These are phyloP conservation scores for Yamadazyma trypodendri DNA, from an alignment of 1,139 yeast species.

Conservation along the genomic window DNA sequence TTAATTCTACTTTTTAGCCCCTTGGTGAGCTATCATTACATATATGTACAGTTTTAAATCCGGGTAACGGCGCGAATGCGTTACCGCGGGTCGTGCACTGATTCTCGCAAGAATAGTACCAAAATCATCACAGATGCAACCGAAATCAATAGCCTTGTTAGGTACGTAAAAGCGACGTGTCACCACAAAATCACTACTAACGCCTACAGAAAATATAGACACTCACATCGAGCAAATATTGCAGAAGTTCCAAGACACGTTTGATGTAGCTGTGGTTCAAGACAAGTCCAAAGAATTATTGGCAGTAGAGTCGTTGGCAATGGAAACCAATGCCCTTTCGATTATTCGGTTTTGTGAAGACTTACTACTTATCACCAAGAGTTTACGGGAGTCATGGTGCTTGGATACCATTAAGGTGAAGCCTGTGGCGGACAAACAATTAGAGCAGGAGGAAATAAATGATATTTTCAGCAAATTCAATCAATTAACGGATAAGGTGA, in stretches of 20 bases:
- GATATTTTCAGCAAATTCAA: conserved; percentile 39
- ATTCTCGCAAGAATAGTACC: too few relatives aligned
- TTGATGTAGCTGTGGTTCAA: conserved; percentile 41
- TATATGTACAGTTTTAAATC: too few relatives aligned
- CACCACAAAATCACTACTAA: conserved; percentile 17
- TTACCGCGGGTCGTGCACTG: too few relatives aligned
- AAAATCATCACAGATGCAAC: too few relatives aligned
- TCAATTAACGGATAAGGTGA: conserved; percentile 37
- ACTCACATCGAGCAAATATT: conserved; percentile 42
- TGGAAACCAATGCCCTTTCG: conserved; percentile 52
- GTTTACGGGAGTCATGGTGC: conserved; percentile 56
- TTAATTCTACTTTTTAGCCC: too few relatives aligned
- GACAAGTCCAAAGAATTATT: conserved; percentile 52
- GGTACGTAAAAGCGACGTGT: conserved; percentile 42
- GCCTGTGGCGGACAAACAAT: conserved; percentile 14
- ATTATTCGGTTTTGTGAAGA: conserved; percentile 56
- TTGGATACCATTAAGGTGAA: conserved; percentile 50
- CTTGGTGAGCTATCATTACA: too few relatives aligned
- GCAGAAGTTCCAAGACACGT: conserved; percentile 44
- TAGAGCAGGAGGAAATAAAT: conserved; percentile 24
- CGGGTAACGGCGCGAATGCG: too few relatives aligned
- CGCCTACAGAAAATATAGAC: conserved; percentile 37
- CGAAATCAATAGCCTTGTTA: conserved; percentile 42
- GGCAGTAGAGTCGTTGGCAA: conserved; percentile 54
- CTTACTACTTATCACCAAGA: conserved; percentile 46